Evolutionary conservation across 768 basidiomycete species (phyloP).

Genomic region (Flagelloscypha sp.): DNA sequence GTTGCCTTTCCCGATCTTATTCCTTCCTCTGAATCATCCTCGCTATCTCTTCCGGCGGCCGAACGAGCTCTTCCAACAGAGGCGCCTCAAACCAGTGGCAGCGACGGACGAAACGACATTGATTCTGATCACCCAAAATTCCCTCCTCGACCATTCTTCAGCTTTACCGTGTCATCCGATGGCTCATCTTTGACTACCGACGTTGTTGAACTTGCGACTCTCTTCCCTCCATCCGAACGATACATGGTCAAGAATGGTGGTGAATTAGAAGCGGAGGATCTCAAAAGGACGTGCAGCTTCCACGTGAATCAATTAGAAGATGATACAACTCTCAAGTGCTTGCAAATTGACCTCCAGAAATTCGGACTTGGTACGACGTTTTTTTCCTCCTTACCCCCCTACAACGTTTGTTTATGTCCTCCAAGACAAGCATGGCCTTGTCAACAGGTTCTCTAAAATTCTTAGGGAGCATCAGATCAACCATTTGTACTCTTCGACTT

Average conservation of each 20-base stretch:
- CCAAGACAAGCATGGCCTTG: constrained; percentile 69
- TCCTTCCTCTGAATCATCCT: constrained; percentile 18
- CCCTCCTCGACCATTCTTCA: constrained; percentile 61
- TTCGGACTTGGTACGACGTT: constrained; percentile 56
- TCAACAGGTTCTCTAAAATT: constrained; percentile 67
- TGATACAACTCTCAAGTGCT: constrained; percentile 46
- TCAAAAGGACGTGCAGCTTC: constrained; percentile 17
- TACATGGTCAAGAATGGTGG: constrained; percentile 70
- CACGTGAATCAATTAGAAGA: constrained; percentile 19
- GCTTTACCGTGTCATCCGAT: constrained; percentile 69
- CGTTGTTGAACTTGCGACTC: constrained; percentile 51
- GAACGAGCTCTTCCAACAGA: neutral
- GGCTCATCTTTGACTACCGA: constrained; percentile 73
- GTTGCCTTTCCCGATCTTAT: constrained; percentile 72
- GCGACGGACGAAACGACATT: neutral
- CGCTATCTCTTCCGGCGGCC: constrained; percentile 1
- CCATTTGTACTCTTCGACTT: constrained; percentile 82
- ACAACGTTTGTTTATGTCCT: constrained; percentile 4
- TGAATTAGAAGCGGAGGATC: constrained; percentile 55
- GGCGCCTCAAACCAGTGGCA: neutral
- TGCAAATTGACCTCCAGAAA: constrained; percentile 67
- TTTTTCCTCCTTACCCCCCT: constrained; percentile 1
- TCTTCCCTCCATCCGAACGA: constrained; percentile 65
- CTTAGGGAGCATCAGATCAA: constrained; percentile 69
- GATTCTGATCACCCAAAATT: constrained; percentile 1